Base-by-base conservation (phyloP, 2,329 filamentous ascomycete species). In the Elsinoe arachidis region DNA sequence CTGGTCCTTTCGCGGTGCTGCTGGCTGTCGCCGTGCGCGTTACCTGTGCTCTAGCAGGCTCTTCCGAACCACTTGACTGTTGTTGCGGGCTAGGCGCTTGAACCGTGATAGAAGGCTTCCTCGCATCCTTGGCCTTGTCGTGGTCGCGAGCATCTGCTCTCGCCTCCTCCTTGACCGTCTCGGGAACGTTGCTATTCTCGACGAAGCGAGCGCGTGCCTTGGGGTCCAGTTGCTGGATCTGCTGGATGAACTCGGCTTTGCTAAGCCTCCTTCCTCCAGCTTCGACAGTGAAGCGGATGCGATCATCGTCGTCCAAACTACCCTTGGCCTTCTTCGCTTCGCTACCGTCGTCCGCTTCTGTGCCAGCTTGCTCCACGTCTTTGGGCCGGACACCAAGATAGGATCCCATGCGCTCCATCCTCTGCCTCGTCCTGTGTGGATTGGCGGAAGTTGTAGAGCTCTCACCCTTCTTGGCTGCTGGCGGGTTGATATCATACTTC, bases 161-260 rank as follows among this genome's bases (percentile, higher is more conserved):
- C 3, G 74, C 75, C 49, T 77, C 74, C 5, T 67, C 68, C 65
- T 79, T 79, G 51, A 78, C 72, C 2, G 63, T 63, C 30, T 78
- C 75, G 0, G 77, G 75, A 2, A 71, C 74, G 59, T 78, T 69
- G 63, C 71, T 75, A 56, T 74, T 67, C 58, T 79, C 75, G 5
- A 79, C 71, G 26, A 74, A 70, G 49, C 73, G 75, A 12, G 76
- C 77, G 37, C 81, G 78, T 12, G 84, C 82, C 65, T 82, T 82
- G 21, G 81, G 80, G 67, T 92, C 87, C 59, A 92, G 77, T 61
- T 83, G 81, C 62, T 84, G 82, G 66, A 93, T 84, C 67, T 89
- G 83, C 47, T 79, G 76, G 60, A 93, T 83, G 67, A 93, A 92
- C 66, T 90, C 87, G 3, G 85, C 82, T 72, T 91, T 91, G 61